Percentiles rank a stretch among this genome's conserved stretches.
Evolutionary conservation across 306 rosid genomes (phyloP).

Genomic region (Echinosophora koreensis): DNA sequence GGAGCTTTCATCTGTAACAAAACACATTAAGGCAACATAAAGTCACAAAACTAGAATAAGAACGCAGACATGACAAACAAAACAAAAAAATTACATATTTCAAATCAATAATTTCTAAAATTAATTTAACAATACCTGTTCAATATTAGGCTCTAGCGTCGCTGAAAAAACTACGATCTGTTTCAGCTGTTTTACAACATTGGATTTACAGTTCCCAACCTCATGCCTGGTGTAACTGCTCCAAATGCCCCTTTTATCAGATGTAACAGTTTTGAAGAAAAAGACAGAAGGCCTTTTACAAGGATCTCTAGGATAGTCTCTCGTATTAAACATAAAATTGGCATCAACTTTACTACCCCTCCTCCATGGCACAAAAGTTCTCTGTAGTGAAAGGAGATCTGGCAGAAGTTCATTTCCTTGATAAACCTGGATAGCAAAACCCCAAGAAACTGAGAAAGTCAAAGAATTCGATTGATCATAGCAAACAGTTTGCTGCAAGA

Average conservation of each 20-base stretch:
- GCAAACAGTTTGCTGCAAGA: constrained; percentile 87
- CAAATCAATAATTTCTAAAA: background rate
- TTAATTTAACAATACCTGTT: constrained; percentile 62
- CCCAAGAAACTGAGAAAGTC: constrained; percentile 91
- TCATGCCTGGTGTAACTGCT: constrained; percentile 64
- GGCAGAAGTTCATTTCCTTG: constrained; percentile 79
- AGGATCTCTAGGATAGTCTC: constrained; percentile 74
- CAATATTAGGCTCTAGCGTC: constrained; percentile 67
- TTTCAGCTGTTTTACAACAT: constrained; percentile 53
- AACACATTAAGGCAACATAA: constrained; percentile 27
- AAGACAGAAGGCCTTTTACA: constrained; percentile 76
- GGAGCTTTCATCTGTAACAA: constrained; percentile 78
- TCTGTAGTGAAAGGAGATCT: constrained; percentile 70
- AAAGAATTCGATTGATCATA: constrained; percentile 67
- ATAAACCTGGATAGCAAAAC: constrained; percentile 73
- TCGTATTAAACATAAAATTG: constrained; percentile 67
- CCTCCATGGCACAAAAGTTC: constrained; percentile 81
- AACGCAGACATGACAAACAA: constrained; percentile 31
- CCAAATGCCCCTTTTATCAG: constrained; percentile 58
- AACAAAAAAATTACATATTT: background rate
- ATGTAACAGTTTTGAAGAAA: constrained; percentile 60
- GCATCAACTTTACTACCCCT: constrained; percentile 62
- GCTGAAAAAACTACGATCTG: constrained; percentile 62
- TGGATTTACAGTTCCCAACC: constrained; percentile 57
- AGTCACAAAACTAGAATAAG: constrained; percentile 39